Conservation (phyloP, 192 early-diverging fungal genomes). For the Backusella tarrabulga region DNA sequence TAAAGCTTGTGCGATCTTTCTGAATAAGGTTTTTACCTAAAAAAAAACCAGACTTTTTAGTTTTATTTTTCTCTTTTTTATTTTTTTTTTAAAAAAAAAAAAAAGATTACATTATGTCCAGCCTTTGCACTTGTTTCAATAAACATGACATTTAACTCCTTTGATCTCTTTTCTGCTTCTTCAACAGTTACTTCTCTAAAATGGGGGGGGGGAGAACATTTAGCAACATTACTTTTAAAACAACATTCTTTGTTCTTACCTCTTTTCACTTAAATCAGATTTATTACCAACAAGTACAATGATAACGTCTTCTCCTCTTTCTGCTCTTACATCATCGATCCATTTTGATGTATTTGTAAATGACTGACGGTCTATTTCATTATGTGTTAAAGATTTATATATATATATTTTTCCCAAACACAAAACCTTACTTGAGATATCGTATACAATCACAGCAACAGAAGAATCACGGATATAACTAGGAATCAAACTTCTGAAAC, state of each 20-base stretch:
- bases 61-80: not conserved
- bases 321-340: conserved; percentile 98
- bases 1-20: conserved; percentile 96
- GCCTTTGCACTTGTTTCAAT: conserved; percentile 99
- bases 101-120: conserved; percentile 79
- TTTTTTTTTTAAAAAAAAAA: not conserved
- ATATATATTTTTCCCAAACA: conserved; percentile 28
- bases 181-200: conserved; percentile 90
- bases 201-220: too few species aligned
- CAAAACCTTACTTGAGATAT: conserved; percentile 85
- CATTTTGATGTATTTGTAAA: conserved; percentile 97
- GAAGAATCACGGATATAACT: conserved; percentile 98
- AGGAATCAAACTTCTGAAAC: conserved; percentile 96
- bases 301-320: conserved; percentile 97
- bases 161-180: conserved; percentile 97
- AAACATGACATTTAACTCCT: conserved; percentile 97
- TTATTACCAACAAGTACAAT: conserved; percentile 99
- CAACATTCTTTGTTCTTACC: conserved; percentile 41
- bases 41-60: not conserved
- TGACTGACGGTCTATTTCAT: conserved; percentile 80
- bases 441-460: conserved; percentile 96
- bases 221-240: not conserved
- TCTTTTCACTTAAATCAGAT: conserved; percentile 94
- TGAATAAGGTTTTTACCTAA: conserved; percentile 89
- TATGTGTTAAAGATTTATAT: not conserved